These are phyloP conservation scores for Neonectria hederae DNA, from an alignment of 2,329 filamentous ascomycete species.

Conservation along the genomic window DNA sequence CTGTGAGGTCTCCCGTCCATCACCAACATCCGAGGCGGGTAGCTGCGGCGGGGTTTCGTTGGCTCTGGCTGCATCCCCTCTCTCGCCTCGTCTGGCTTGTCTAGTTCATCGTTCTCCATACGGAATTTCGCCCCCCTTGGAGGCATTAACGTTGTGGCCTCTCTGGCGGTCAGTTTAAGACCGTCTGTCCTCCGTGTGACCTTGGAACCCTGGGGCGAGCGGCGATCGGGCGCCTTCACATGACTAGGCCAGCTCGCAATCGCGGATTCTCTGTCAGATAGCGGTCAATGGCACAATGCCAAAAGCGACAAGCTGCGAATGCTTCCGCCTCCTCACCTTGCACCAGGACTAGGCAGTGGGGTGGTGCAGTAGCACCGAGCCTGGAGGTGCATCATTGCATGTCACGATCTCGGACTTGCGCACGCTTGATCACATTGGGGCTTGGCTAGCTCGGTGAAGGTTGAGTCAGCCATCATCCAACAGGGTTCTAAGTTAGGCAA, in stretches of 20 bases:
- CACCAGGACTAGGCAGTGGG: constrained; percentile 23
- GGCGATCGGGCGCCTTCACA: constrained; percentile 34
- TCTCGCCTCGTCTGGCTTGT: constrained; percentile 32
- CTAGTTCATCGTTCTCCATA: constrained; percentile 17
- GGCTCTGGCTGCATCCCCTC: constrained; percentile 22
- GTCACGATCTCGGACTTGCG: constrained; percentile 39
- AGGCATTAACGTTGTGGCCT: constrained; percentile 32
- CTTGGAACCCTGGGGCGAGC: constrained; percentile 28
- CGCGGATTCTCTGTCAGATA: constrained; percentile 13
- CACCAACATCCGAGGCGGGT: constrained; percentile 30
- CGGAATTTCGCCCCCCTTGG: constrained; percentile 30
- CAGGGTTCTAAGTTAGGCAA: constrained; percentile 15
- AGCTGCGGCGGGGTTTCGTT: constrained; percentile 35
- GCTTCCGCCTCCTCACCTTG: constrained; percentile 25
- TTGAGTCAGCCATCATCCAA: constrained; percentile 24
- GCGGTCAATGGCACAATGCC: constrained; percentile 24
- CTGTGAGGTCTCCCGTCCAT: constrained; percentile 8
- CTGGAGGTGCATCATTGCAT: constrained; percentile 23
- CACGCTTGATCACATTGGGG: constrained; percentile 39
- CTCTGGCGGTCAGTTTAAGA: constrained; percentile 36
- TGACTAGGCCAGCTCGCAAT: constrained; percentile 32
- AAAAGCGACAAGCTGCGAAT: constrained; percentile 27
- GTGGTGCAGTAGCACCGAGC: constrained; percentile 22
- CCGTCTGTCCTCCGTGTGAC: constrained; percentile 35
- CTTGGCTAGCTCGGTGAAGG: constrained; percentile 29